Conservation (phyloP, 768 basidiomycete species). For the Hemileccinum impolitum region DNA sequence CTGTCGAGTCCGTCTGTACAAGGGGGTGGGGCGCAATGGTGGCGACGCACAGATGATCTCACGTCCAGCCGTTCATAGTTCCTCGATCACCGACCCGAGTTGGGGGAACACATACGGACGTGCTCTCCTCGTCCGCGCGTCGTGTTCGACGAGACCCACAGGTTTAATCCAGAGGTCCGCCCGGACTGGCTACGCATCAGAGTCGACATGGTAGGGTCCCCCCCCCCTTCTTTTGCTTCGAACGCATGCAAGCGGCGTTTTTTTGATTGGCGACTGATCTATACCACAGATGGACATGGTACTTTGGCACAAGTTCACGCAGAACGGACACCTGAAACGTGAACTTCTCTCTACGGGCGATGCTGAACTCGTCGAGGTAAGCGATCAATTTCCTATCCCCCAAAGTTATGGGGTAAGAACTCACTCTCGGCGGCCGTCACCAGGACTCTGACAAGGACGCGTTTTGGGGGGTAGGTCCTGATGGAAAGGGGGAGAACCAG, state of each 20-base stretch:
- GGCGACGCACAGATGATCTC: slow-evolving; percentile 18
- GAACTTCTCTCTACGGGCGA: slow-evolving; percentile 37
- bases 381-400: slow-evolving; percentile 13
- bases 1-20: neutral
- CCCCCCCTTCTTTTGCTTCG: slow-evolving; percentile 6
- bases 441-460: slow-evolving; percentile 33
- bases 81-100: slow-evolving; percentile 33
- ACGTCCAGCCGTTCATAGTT: slow-evolving; percentile 23
- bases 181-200: slow-evolving; percentile 34
- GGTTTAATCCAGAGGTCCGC: slow-evolving; percentile 35
- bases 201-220: slow-evolving; percentile 28
- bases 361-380: slow-evolving; percentile 38
- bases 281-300: slow-evolving; percentile 37
- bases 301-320: slow-evolving; percentile 39
- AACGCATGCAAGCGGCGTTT: slow-evolving; percentile 12
- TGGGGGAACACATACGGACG: slow-evolving; percentile 35
- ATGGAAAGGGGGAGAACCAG: slow-evolving; percentile 38
- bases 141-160: slow-evolving; percentile 34
- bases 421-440: slow-evolving; percentile 15
- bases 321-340: slow-evolving; percentile 34
- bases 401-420: slow-evolving; percentile 3
- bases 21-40: slow-evolving; percentile 6
- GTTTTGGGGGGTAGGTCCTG: slow-evolving; percentile 41
- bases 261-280: slow-evolving; percentile 5
- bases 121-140: slow-evolving; percentile 31